Base-by-base conservation (phyloP, 2,329 filamentous ascomycete species). In the Nannizziopsis arthrosporioides region DNA sequence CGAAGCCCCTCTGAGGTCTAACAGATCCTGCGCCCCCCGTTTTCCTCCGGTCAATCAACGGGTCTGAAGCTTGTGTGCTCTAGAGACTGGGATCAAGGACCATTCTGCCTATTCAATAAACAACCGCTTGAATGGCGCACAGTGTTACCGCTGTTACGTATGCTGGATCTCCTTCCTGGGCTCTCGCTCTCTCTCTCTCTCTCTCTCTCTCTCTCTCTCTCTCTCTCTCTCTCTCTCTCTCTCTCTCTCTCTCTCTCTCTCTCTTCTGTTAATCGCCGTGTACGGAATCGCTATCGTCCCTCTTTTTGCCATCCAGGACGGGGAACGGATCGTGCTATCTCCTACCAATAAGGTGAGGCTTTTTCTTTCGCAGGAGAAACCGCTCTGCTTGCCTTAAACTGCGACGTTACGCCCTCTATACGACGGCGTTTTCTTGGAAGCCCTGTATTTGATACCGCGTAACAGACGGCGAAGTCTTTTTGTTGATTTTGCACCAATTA, bases 131-230 rank as follows among this genome's bases (percentile, higher is more conserved):
- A 18, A 39, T 47, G 44, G 37, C 15, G 30, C 44, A 47, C 44
- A 47, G 44, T 47, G 44, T 47, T 18, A 42, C 45, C 45, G 27
- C 31, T 37, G 45, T 48, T 30, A 42, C 45, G 32, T 48, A 42
- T 31, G 45, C 12, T 19, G 35, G 22, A 27, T 27, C 22, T 27
- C 22, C 22, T 27, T 27, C 22, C 4, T 27, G 22, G 22, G 22
- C 22, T 36, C 5, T 36, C 9, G 34, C 34, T 3, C 12, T 15
- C 15, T 34, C 8, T 8, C 8, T 34, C 31, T 8, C 31, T 8
- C 31, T 8, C 8, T 34, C 8, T 34, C 31, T 8, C 31, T n/a
- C n/a, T 8, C n/a, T 8, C 8, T 34, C n/a, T 8, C 31, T 8
- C n/a, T n/a, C n/a, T n/a, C n/a, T n/a, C n/a, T n/a, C n/a, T n/a